Percentiles rank a stretch among this genome's conserved stretches.
Evolutionary conservation across 257 asterid species (phyloP).

Genomic region (Jasminum sambac): DNA sequence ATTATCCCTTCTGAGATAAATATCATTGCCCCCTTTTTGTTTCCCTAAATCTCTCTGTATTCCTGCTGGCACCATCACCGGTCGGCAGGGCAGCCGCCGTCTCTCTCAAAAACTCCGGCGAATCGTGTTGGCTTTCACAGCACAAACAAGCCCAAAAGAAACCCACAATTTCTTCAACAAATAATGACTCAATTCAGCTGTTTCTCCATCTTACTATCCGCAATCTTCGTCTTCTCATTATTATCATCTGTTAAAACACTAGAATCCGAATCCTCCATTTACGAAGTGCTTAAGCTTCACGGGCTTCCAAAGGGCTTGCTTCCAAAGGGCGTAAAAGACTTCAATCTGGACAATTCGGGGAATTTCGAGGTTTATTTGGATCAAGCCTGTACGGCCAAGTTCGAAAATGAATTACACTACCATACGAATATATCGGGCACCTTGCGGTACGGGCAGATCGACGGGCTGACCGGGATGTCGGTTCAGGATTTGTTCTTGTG

Average conservation of each 20-base stretch:
- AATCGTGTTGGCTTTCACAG: not conserved
- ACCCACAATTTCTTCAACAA: not conserved
- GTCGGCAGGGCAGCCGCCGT: slow-evolving; percentile 5
- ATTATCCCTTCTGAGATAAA: slow-evolving; percentile 4
- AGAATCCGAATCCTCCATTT: slow-evolving; percentile 46
- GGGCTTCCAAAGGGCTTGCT: slow-evolving; percentile 87
- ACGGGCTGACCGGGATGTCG: slow-evolving; percentile 64
- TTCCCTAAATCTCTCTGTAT: slow-evolving; percentile 49
- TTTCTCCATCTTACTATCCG: slow-evolving; percentile 21
- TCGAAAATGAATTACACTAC: slow-evolving; percentile 81
- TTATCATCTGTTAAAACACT: slow-evolving; percentile 15
- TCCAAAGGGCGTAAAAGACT: slow-evolving; percentile 82
- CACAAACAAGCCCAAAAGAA: no score
- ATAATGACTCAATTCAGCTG: slow-evolving; percentile 40
- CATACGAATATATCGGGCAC: slow-evolving; percentile 66
- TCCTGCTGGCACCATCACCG: slow-evolving; percentile 49
- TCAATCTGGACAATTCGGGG: slow-evolving; percentile 61
- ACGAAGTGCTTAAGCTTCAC: slow-evolving; percentile 58
- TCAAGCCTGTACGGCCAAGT: slow-evolving; percentile 82
- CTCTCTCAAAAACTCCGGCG: slow-evolving; percentile 20
- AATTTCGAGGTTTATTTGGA: slow-evolving; percentile 69
- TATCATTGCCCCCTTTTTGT: slow-evolving; percentile 18
- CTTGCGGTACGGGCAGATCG: slow-evolving; percentile 64
- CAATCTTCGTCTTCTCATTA: slow-evolving; percentile 25
- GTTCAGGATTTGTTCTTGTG: slow-evolving; percentile 98